A percentile compares a stretch with the other conserved stretches of the same genome.
Evolutionary conservation across 768 basidiomycete genomes (phyloP).

Genomic region (Termitomyces heimii): DNA sequence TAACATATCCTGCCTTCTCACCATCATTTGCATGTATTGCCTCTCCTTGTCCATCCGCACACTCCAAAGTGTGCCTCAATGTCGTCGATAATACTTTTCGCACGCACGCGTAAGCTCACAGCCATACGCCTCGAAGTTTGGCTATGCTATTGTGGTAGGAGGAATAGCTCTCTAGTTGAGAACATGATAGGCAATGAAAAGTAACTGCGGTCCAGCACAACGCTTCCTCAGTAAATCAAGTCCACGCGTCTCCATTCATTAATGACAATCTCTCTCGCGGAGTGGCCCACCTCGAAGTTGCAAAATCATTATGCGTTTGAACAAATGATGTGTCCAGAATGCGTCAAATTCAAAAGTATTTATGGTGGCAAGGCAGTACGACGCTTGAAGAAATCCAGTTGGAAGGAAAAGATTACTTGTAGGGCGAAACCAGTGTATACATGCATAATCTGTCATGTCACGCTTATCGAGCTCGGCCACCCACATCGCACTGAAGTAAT

Average conservation of each 20-base stretch:
- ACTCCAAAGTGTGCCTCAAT: neutral
- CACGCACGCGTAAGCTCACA: neutral
- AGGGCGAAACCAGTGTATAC: neutral
- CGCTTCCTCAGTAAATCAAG: too few species aligned
- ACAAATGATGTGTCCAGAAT: neutral
- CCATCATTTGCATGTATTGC: neutral
- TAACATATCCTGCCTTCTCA: neutral
- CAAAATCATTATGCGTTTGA: neutral
- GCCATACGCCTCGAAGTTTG: neutral
- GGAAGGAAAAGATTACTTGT: too few species aligned
- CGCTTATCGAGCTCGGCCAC: neutral
- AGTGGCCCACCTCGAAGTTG: neutral
- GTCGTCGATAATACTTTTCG: neutral
- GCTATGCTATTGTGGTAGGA: neutral
- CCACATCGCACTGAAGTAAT: conserved; percentile 41
- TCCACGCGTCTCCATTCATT: neutral
- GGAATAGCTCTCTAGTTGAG: neutral
- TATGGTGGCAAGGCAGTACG: neutral
- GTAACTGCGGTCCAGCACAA: neutral
- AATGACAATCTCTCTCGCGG: neutral
- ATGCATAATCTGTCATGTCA: neutral
- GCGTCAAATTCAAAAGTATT: neutral
- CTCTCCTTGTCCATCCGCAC: neutral
- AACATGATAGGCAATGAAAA: neutral
- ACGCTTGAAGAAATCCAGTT: neutral